Evolutionary conservation across 129 eudicot genomes (phyloP), one percentile per base, ranked within the genome.

Genomic region (Gnaphalium uliginosum): DNA sequence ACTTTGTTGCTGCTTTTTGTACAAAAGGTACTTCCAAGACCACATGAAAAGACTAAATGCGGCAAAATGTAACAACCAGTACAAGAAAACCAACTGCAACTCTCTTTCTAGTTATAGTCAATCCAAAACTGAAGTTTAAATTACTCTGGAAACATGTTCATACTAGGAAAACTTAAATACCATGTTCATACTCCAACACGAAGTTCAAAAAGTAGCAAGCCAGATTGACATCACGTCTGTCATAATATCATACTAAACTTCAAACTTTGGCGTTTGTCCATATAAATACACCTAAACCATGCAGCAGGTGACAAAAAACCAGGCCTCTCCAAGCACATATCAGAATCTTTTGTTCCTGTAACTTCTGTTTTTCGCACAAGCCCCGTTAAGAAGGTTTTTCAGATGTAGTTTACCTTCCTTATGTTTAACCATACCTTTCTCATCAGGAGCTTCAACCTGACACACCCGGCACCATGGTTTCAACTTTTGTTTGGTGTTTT

Each of bases 221-320:
- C 25, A 57, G 62, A 57, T 57, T 57, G 62, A 57, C 62, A 57
- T 21, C 4, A 57, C 21, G 13, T 22, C 62, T 4, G 25, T 57
- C 62, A 57, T 22, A 6, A 19, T 57, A 8, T n/a, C 23, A 57
- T 57, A 57, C 8, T 57, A 21, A 18, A n/a, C 1, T 57, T 57
- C 6, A 1, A 57, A 57, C 0, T 9, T 19, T 56, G 23, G 25
- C 24, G 7, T 56, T 7, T 2, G 25, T 1, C 23, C 2, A 66
- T 33, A n/a, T 19, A 66, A 33, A 35, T 18, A 66, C 70, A 66
- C 50, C 70, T 66, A n/a, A 35, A 66, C 13, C 50, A 35, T 25
- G 15, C 21, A 1, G 26, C 53, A 19, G 8, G 25, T 66, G n/a
- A 66, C 53, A n/a, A 35, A 8, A n/a, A 21, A 23, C 18, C 18